Base-by-base conservation (phyloP, 1,284 basidiomycete genomes). In the Tilletia indica region DNA sequence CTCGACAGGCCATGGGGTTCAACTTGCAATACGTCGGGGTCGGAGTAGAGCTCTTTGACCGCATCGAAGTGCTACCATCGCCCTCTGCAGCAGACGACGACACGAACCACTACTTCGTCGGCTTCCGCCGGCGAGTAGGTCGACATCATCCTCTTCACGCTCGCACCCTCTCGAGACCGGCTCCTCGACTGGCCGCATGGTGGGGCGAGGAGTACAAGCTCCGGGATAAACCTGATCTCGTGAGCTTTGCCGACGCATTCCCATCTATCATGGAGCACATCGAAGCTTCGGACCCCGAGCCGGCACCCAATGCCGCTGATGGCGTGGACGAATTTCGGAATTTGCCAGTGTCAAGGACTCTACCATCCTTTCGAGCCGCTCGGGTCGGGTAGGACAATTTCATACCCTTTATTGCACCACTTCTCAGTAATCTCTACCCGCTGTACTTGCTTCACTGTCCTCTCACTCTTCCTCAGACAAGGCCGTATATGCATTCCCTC, bases 151-250 rank as follows among this genome's bases (percentile, higher is more conserved):
- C 56, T 14, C 25, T 21, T 25, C 21, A 34, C 21, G 56, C 56
- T 6, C 56, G 56, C 21, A 58, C 56, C 25, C 56, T 58, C 21
- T 12, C 34, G 6, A 14, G 34, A 58, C 56, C 56, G 5, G 16
- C 21, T 31, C 56, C 56, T 5, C 56, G 56, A 8, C 21, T 58
- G n/a, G 25, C 56, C 12, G 25, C 34, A 14, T 58, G 56, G 56
- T 58, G 56, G 56, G 56, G 56, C n/a, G 56, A 58, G 56, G 21
- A 34, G 25, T 58, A 58, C 56, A 58, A 58, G 56, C 56, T 58
- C 5, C 56, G 56, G 21, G 1, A 31, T 6, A 58, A 14, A 12
- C 21, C 25, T 58, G 25, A 58, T 31, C 56, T 58, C 56, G 34
- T 58, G 21, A 31, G 56, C 21, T 58, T 58, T 31, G 3, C 21